phyloP scores from a whole-genome alignment of 805 yeast species.

The Tanozyma kutaoensis region DNA sequence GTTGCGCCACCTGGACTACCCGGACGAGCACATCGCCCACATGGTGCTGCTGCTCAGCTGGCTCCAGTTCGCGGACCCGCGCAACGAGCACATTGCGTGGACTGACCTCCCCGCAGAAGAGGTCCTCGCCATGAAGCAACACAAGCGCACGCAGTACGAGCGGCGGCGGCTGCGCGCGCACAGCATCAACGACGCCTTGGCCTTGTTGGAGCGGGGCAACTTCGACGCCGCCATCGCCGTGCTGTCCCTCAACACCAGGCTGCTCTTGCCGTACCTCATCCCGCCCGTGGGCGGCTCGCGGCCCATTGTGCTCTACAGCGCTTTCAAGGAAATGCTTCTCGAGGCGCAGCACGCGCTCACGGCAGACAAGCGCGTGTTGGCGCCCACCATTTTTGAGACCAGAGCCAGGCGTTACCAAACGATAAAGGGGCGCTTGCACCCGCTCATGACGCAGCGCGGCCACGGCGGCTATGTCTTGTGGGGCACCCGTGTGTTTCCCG shows the following conservation, averaged over 20 bases:
- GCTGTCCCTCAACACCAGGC: constrained; percentile 56
- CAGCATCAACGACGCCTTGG: constrained; percentile 36
- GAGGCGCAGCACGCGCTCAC: constrained; percentile 60
- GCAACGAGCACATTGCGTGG: constrained; percentile 35
- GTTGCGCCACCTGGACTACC: constrained; percentile 50
- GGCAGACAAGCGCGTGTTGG: constrained; percentile 57
- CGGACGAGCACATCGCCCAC: constrained; percentile 34
- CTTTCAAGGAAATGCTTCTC: constrained; percentile 66
- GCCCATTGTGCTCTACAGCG: constrained; percentile 73
- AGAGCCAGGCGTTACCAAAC: constrained; percentile 84
- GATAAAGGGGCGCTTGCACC: constrained; percentile 88
- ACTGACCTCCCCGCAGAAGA: constrained; percentile 37
- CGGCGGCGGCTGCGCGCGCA: constrained; percentile 48
- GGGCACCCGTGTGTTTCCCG: constrained; percentile 71
- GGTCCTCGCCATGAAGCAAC: constrained; percentile 33
- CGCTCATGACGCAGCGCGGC: constrained; percentile 85
- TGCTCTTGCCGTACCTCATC: constrained; percentile 48
- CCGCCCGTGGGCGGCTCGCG: constrained; percentile 72
- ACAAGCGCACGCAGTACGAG: constrained; percentile 50
- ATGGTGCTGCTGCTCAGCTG: constrained; percentile 63
- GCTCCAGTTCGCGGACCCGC: constrained; percentile 76
- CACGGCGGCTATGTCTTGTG: constrained; percentile 81
- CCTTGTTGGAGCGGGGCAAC: constrained; percentile 33
- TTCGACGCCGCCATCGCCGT: constrained; percentile 72
- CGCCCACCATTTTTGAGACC: constrained; percentile 74